Evolutionary conservation across 2,329 filamentous ascomycete genomes (phyloP), one percentile per base, ranked within the genome.

Genomic region (Pseudopithomyces chartarum): DNA sequence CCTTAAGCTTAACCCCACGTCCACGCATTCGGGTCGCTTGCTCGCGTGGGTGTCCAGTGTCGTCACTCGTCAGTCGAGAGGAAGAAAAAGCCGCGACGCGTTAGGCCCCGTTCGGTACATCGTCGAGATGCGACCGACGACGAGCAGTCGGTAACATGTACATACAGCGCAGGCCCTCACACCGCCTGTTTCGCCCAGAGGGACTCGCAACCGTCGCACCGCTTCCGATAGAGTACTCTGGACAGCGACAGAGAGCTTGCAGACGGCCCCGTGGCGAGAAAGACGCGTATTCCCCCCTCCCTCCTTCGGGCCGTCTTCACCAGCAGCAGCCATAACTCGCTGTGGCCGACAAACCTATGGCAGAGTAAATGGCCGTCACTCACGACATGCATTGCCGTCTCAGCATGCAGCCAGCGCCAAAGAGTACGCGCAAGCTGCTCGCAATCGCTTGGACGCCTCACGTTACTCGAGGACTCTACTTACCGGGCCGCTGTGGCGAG

Each of bases 401-500:
- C 45, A 7, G 10, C 13, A n/a, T 15, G 23, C 44, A 45, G 6
- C 22, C 43, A 29, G 22, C 22, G 43, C 43, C 43, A 29, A 29
- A 32, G 2, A n/a, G 4, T 29, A 29, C 23, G 17, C 32, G 20
- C 40, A 43, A 13, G 42, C 29, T n/a, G 22, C 6, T 12, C 40
- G 8, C 20, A 46, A 26, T 47, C 44, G 33, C 8, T 33, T 19
- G 26, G 15, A 29, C 17, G 43, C n/a, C 32, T 22, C 39, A 42
- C 15, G 5, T 40, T 29, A 22, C 55, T 5, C 13, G 12, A n/a
- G n/a, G n/a, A n/a, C n/a, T n/a, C n/a, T n/a, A 8, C 8, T 29
- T 29, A 29, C 38, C 56, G 54, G 56, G 54, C 56, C 48, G 54
- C 44, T 59, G 59, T 61, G 59, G 59, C 59, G 42, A 61, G 17